These are phyloP conservation scores for Gossypium rotundifolium DNA, from an alignment of 345 rosid genomes.

Conservation along the genomic window DNA sequence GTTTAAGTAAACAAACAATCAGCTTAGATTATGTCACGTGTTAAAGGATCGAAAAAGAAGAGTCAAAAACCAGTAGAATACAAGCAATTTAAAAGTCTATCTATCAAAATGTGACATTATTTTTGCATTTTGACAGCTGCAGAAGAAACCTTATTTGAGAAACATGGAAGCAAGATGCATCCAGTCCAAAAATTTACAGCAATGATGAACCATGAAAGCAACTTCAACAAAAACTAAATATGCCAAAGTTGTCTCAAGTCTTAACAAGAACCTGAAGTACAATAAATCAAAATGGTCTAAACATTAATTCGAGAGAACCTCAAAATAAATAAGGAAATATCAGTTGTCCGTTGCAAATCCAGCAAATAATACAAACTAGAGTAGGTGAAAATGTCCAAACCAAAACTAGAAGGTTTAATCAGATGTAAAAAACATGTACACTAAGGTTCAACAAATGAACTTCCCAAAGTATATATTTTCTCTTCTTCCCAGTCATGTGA, in stretches of 20 bases:
- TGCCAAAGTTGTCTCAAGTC: not conserved
- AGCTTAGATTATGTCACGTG: not conserved
- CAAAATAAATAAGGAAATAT: not conserved
- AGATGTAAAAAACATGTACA: not conserved
- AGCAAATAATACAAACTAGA: not conserved
- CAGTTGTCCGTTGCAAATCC: not conserved
- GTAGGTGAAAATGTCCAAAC: not conserved
- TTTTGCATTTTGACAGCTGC: not conserved
- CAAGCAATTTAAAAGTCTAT: not conserved
- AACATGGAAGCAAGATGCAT: not conserved
- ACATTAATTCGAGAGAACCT: not conserved
- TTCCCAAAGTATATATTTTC: not conserved
- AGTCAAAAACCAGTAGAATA: not conserved
- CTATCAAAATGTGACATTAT: not conserved
- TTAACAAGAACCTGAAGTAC: not conserved
- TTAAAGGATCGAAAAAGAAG: not conserved
- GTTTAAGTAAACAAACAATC: conserved; percentile 10
- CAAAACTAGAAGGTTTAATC: not conserved
- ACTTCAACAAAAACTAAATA: not conserved
- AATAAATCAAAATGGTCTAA: not conserved
- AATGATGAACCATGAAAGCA: not conserved
- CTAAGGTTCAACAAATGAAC: not conserved
- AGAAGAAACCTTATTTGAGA: not conserved
- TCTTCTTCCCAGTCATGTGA: not conserved
- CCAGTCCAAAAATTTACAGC: not conserved